These are phyloP conservation scores for Cercis canadensis DNA, from an alignment of 306 rosid species.

Conservation along the genomic window DNA sequence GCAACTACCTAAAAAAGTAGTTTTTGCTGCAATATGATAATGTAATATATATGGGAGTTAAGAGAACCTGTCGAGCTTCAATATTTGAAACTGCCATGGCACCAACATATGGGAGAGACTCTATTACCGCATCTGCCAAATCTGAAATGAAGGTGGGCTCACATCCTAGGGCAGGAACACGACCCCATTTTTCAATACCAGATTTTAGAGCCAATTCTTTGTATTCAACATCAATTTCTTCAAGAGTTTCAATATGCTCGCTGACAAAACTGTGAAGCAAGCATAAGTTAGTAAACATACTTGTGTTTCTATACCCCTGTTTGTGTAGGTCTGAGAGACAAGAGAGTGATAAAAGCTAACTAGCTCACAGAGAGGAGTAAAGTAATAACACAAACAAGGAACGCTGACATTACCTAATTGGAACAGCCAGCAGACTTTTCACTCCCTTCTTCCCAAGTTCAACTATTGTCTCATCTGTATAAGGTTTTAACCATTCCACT, in stretches of 20 bases:
- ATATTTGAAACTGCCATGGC: constrained; percentile 99
- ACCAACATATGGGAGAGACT: constrained; percentile 96
- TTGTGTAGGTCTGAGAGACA: background rate
- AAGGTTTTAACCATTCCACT: constrained; percentile 99
- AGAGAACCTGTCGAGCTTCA: constrained; percentile 95
- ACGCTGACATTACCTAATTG: constrained; percentile 70
- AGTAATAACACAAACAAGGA: constrained; percentile 6
- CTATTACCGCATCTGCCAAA: constrained; percentile 98
- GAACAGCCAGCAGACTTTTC: constrained; percentile 90
- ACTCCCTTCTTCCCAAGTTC: constrained; percentile 93
- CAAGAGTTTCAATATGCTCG: constrained; percentile 97
- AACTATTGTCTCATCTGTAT: constrained; percentile 91
- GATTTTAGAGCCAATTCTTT: constrained; percentile 89
- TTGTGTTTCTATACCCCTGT: background rate
- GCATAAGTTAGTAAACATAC: constrained; percentile 25
- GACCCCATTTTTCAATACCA: constrained; percentile 95
- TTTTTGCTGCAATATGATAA: constrained; percentile 13
- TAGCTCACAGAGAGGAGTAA: constrained; percentile 14
- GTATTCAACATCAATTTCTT: constrained; percentile 97
- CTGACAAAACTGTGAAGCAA: constrained; percentile 92
- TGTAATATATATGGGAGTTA: background rate
- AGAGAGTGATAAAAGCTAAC: constrained; percentile 5
- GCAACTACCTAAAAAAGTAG: constrained; percentile 6
- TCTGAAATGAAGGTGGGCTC: constrained; percentile 95
- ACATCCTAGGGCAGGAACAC: constrained; percentile 98